A percentile compares a stretch with the other conserved stretches of the same genome.
phyloP scores from a whole-genome alignment of 305 asterid species.

The Lippia alba region DNA sequence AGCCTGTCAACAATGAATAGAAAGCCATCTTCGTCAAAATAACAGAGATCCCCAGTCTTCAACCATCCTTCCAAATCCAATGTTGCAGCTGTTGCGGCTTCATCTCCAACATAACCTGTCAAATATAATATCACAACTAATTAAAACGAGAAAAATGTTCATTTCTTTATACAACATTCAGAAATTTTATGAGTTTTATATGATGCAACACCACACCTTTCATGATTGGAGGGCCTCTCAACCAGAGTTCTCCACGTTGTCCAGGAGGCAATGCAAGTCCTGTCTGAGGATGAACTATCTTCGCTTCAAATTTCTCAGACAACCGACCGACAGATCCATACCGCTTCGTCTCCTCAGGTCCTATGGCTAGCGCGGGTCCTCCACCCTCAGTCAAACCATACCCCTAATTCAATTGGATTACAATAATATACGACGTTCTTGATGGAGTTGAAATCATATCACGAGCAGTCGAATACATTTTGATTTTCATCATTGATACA shows the following conservation, averaged over 20 bases:
- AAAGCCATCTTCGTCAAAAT: slow-evolving; percentile 73
- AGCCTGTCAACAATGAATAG: slow-evolving; percentile 73
- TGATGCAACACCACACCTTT: slow-evolving; percentile 52
- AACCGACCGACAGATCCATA: slow-evolving; percentile 82
- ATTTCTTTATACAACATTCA: neutral
- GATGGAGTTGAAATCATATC: too few relatives aligned
- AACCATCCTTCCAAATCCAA: slow-evolving; percentile 57
- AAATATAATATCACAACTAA: neutral
- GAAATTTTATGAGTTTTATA: neutral
- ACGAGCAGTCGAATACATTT: too few relatives aligned
- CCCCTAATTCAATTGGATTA: slow-evolving; percentile 48
- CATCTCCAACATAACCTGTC: slow-evolving; percentile 27
- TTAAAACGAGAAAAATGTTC: too few relatives aligned
- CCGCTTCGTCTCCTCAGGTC: slow-evolving; percentile 57
- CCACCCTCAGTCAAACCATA: slow-evolving; percentile 95
- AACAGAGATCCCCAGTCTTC: slow-evolving; percentile 85
- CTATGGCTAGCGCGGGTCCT: slow-evolving; percentile 56
- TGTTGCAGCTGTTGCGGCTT: too few relatives aligned
- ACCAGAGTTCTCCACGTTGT: slow-evolving; percentile 39
- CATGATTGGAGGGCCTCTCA: slow-evolving; percentile 73
- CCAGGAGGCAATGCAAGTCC: slow-evolving; percentile 71
- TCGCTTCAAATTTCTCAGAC: slow-evolving; percentile 66
- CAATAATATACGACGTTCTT: too few relatives aligned
- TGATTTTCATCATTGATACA: too few relatives aligned
- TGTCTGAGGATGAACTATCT: slow-evolving; percentile 72